Evolutionary conservation across 768 basidiomycete genomes (phyloP), one percentile per base, ranked within the genome.

Genomic region (Tricholoma hemisulphureum): DNA sequence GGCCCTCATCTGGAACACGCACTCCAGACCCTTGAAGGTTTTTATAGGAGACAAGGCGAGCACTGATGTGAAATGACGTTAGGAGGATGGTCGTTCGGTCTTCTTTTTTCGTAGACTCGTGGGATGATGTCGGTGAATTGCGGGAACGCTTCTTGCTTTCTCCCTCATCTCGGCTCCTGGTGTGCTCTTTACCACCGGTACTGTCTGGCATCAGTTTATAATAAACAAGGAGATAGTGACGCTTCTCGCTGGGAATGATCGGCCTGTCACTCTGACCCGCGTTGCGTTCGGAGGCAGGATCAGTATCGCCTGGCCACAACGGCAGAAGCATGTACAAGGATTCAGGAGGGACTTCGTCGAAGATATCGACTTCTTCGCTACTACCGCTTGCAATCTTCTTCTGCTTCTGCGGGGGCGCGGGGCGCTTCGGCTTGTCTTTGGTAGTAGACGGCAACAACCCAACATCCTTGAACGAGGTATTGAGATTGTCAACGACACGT

Each of bases 261-360:
- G 80, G 75, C 29, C 72, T 63, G 4, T 68, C 45, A 57, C 65
- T 75, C 18, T 69, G 72, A 9, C 55, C 34, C 20, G 50, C 63
- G 63, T 67, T 66, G 57, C 58, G 58, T 48, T 67, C 60, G 45
- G 75, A 72, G 29, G 67, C 63, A 0, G 80, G 66, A 68, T 89
- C 89, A 1, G 83, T 89, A 62, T 89, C 87, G 16, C 86, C 82
- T 8, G 87, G 84, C 90, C 91, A 93, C n/a, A 93, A 77, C 14
- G 91, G 91, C 16, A 93, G 76, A 23, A 92, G 79, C 91, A 93
- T 93, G 68, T 87, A 91, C 52, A 92, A 75, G 21, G 83, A 83
- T 13, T 92, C 89, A 5, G 80, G 71, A 0, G 87, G 87, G 34
- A 93, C 77, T 31, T 83, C 75, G 31, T 81, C 77, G 56, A 91